Evolutionary conservation across 257 asterid species (phyloP).

Genomic region (Capsicum rhomboideum): DNA sequence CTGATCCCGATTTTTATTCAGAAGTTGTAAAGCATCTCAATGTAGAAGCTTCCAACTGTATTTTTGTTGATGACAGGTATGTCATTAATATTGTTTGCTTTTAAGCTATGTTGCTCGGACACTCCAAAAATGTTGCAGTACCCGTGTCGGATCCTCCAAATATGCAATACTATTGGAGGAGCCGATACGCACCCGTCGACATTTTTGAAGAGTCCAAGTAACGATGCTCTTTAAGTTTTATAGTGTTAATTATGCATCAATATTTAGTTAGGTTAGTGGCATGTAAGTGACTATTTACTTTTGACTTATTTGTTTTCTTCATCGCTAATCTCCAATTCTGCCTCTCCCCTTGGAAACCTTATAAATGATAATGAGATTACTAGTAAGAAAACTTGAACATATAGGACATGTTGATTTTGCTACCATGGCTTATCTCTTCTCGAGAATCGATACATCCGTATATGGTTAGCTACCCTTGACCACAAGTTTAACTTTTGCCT

Average conservation of each 20-base stretch:
- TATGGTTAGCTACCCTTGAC: neutral
- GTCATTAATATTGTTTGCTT: neutral
- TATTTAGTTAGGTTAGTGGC: neutral
- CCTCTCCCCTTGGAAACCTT: too few relatives aligned
- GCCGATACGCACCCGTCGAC: too few relatives aligned
- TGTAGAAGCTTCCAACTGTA: constrained; percentile 55
- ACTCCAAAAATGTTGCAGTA: neutral
- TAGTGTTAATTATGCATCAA: neutral
- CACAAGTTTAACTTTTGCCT: neutral
- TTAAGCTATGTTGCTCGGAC: neutral
- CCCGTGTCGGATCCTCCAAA: neutral
- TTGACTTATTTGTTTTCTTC: too few relatives aligned
- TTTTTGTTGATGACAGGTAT: constrained; percentile 89
- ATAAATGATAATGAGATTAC: neutral
- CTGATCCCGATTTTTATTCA: constrained; percentile 64
- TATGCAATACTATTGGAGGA: too few relatives aligned
- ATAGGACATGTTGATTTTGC: neutral
- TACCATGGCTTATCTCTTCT: neutral
- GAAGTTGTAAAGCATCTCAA: constrained; percentile 60
- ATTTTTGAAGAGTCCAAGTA: too few relatives aligned
- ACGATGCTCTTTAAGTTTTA: neutral
- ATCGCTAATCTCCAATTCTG: too few relatives aligned
- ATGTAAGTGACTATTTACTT: neutral
- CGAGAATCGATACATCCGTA: neutral
- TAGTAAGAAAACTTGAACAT: neutral